A percentile compares a stretch with the other conserved stretches of the same genome.
Conservation (phyloP, 1,284 basidiomycete genomes). For the Cronartium quercuum region DNA sequence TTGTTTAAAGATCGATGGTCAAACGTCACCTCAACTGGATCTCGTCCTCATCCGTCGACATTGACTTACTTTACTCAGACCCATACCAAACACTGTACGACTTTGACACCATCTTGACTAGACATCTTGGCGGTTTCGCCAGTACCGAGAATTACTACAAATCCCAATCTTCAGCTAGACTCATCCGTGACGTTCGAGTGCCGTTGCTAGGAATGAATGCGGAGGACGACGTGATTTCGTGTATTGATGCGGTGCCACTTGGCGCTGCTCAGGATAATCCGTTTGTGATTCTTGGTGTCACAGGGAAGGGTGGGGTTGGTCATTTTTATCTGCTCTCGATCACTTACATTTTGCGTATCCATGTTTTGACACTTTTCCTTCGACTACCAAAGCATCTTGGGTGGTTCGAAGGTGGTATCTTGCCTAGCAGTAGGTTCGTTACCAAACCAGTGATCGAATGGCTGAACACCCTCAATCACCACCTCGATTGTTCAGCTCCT, state of each 20-base stretch:
- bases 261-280: slow-evolving; percentile 16
- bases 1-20: slow-evolving; percentile 54
- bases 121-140: slow-evolving; percentile 67
- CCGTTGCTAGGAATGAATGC: slow-evolving; percentile 72
- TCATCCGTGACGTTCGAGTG: slow-evolving; percentile 44
- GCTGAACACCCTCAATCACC: slow-evolving; percentile 57
- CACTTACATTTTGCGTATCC: background rate
- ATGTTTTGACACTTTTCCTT: background rate
- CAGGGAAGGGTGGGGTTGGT: slow-evolving; percentile 85
- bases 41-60: slow-evolving; percentile 40
- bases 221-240: slow-evolving; percentile 80
- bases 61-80: slow-evolving; percentile 43
- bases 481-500: background rate
- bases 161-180: slow-evolving; percentile 43
- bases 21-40: slow-evolving; percentile 55
- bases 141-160: slow-evolving; percentile 74
- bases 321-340: slow-evolving; percentile 47
- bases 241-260: slow-evolving; percentile 53
- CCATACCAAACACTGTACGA: slow-evolving; percentile 47
- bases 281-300: slow-evolving; percentile 65
- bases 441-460: slow-evolving; percentile 68
- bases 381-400: slow-evolving; percentile 19
- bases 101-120: slow-evolving; percentile 60
- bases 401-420: slow-evolving; percentile 51
- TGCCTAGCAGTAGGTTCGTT: slow-evolving; percentile 59